These are phyloP conservation scores for Citrullus mucosospermus DNA, from an alignment of 306 rosid genomes.

Conservation along the genomic window DNA sequence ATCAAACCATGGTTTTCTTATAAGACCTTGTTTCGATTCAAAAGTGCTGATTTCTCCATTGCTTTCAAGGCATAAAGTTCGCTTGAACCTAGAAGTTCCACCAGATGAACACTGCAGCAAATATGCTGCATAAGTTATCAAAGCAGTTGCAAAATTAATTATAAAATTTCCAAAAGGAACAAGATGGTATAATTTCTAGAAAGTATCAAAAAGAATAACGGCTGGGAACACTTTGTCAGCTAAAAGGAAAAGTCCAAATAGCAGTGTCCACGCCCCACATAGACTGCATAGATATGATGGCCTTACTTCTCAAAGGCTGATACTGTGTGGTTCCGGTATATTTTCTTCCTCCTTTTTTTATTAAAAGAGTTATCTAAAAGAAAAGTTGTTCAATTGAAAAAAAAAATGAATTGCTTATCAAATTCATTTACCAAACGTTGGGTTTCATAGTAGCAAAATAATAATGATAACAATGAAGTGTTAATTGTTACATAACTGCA, in stretches of 20 bases:
- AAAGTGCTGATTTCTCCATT: conserved; percentile 80
- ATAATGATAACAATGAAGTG: background rate
- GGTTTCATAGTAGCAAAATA: background rate
- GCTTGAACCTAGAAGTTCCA: conserved; percentile 70
- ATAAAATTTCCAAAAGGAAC: background rate
- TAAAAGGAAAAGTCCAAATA: background rate
- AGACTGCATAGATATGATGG: background rate
- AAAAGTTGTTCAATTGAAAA: background rate
- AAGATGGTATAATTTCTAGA: conserved; percentile 48
- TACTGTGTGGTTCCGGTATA: background rate
- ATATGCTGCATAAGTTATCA: conserved; percentile 6
- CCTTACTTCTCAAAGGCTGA: background rate
- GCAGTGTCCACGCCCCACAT: background rate
- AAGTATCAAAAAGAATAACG: background rate
- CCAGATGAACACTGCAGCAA: conserved; percentile 77
- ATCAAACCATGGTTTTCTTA: background rate
- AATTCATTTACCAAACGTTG: background rate
- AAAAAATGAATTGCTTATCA: background rate
- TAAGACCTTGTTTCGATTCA: conserved; percentile 86
- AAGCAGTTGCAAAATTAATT: background rate
- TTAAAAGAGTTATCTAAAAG: background rate
- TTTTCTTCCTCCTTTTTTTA: background rate
- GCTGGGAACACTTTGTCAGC: background rate
- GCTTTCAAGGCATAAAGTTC: conserved; percentile 97
- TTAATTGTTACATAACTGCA: background rate